phyloP scores from a whole-genome alignment of 257 asterid genomes.

The Prunella vulgaris region DNA sequence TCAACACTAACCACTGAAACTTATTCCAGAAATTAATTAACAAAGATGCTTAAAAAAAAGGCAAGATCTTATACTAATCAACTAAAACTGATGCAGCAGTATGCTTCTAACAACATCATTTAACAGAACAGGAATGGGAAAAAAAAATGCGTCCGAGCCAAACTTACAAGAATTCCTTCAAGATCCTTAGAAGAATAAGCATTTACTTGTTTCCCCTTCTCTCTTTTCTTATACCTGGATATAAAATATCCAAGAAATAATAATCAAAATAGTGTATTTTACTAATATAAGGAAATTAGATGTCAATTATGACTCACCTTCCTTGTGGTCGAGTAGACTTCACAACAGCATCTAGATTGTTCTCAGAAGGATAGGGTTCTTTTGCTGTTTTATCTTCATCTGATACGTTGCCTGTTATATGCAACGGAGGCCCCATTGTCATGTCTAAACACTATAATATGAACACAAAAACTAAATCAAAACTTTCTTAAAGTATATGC shows the following conservation, averaged over 20 bases:
- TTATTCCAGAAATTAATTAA: neutral
- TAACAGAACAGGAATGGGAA: neutral
- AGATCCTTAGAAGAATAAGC: slow-evolving; percentile 83
- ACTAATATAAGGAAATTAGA: neutral
- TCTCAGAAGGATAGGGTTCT: slow-evolving; percentile 25
- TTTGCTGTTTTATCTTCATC: slow-evolving; percentile 25
- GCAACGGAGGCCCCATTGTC: slow-evolving; percentile 14
- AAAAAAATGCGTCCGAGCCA: neutral
- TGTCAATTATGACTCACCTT: slow-evolving; percentile 42
- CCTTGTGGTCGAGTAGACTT: slow-evolving; percentile 94
- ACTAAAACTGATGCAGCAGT: neutral
- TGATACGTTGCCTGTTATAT: slow-evolving; percentile 32
- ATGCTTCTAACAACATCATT: neutral
- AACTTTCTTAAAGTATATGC: slow-evolving; percentile 2
- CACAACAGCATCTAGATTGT: slow-evolving; percentile 29
- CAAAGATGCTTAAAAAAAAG: neutral
- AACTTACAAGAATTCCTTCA: slow-evolving; percentile 90
- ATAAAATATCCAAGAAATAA: neutral
- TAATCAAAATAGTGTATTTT: neutral
- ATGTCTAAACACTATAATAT: neutral
- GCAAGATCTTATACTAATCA: slow-evolving; percentile 7
- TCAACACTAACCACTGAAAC: neutral
- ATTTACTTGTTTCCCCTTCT: slow-evolving; percentile 76
- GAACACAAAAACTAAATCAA: slow-evolving; percentile 12
- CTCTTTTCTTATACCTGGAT: slow-evolving; percentile 79